Evolutionary conservation across 768 basidiomycete genomes (phyloP).

Genomic region (Mycena galopus): DNA sequence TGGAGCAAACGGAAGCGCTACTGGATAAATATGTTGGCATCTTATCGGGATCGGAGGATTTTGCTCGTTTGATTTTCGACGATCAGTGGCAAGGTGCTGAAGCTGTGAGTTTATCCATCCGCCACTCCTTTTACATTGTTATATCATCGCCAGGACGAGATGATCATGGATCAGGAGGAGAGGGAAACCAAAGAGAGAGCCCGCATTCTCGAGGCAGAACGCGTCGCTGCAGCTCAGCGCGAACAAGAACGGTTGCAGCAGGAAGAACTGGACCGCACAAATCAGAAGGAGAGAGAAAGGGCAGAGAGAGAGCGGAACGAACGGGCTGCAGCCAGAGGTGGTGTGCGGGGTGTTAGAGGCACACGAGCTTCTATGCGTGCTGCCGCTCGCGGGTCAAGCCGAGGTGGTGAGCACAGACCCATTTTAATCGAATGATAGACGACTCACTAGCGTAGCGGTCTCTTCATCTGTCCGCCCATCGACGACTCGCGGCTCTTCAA

Average conservation of each 20-base stretch:
- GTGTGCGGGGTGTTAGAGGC: constrained; percentile 79
- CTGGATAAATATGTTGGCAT: constrained; percentile 82
- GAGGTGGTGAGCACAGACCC: constrained; percentile 49
- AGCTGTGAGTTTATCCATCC: constrained; percentile 59
- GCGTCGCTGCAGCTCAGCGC: constrained; percentile 50
- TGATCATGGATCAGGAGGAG: constrained; percentile 61
- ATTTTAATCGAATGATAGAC: background rate
- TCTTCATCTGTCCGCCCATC: constrained; percentile 13
- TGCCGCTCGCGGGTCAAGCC: constrained; percentile 54
- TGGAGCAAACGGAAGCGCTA: constrained; percentile 79
- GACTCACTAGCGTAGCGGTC: constrained; percentile 4
- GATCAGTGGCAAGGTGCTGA: constrained; percentile 83
- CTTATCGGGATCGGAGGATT: constrained; percentile 77
- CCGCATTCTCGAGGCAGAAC: constrained; percentile 62
- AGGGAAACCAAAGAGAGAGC: constrained; percentile 57
- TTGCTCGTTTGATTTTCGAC: constrained; percentile 78
- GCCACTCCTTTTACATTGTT: background rate
- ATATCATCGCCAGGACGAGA: constrained; percentile 67
- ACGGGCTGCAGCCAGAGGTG: constrained; percentile 58
- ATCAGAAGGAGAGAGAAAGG: constrained; percentile 56
- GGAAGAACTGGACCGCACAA: constrained; percentile 61
- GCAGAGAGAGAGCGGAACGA: constrained; percentile 62
- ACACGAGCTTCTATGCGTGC: constrained; percentile 76
- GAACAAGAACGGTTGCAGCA: constrained; percentile 64
- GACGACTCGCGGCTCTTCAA: constrained; percentile 16